Percentiles rank a stretch among this genome's conserved stretches.
Evolutionary conservation across 1,284 basidiomycete genomes (phyloP).

Genomic region (Agaricales sp.): DNA sequence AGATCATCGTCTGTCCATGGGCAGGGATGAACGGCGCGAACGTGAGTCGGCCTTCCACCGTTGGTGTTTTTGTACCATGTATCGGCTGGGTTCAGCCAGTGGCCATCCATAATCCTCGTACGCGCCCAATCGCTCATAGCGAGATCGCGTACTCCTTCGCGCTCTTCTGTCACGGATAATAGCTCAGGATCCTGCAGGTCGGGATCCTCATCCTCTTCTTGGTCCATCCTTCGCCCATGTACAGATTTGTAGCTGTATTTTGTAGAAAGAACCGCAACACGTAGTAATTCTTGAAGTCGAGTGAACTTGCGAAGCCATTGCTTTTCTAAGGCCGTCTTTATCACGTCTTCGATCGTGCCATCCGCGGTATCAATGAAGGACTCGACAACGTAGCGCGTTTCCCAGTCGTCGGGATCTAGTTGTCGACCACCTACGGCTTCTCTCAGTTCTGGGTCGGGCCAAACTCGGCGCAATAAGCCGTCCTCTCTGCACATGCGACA

Average conservation of each 20-base stretch:
- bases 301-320: slow-evolving; percentile 57
- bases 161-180: slow-evolving; percentile 48
- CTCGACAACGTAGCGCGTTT: slow-evolving; percentile 50
- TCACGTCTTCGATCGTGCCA: slow-evolving; percentile 53
- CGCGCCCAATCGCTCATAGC: slow-evolving; percentile 68
- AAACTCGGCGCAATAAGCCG: neutral
- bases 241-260: neutral
- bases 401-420: slow-evolving; percentile 42
- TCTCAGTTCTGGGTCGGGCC: neutral
- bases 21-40: slow-evolving; percentile 52
- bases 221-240: slow-evolving; percentile 22
- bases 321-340: slow-evolving; percentile 52
- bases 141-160: slow-evolving; percentile 45
- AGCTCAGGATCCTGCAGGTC: slow-evolving; percentile 24
- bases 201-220: slow-evolving; percentile 51
- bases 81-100: slow-evolving; percentile 65
- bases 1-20: slow-evolving; percentile 39
- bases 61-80: slow-evolving; percentile 41
- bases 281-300: slow-evolving; percentile 54
- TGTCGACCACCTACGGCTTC: neutral
- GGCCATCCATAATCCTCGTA: slow-evolving; percentile 57
- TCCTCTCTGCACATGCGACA: neutral
- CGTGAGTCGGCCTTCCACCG: slow-evolving; percentile 27
- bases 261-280: slow-evolving; percentile 26
- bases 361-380: slow-evolving; percentile 63